Conservation (phyloP, 768 basidiomycete genomes). For the Austroboletus eburneus region DNA sequence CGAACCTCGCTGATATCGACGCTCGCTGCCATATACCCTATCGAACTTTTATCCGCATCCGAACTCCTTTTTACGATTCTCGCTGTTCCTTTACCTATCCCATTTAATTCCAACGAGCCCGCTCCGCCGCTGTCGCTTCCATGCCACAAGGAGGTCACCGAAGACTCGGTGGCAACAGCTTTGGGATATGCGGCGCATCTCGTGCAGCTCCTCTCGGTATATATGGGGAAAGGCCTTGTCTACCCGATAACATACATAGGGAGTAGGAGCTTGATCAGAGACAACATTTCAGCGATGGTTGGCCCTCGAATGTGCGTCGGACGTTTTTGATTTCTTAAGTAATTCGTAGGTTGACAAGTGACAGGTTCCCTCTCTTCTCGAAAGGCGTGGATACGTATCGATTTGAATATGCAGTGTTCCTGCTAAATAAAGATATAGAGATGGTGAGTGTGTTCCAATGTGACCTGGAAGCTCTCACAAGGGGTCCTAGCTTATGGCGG, state of each 20-base stretch:
- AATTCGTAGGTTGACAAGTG: constrained; percentile 9
- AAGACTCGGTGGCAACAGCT: constrained; percentile 84
- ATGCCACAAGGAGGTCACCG: constrained; percentile 68
- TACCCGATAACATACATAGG: constrained; percentile 92
- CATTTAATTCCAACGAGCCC: constrained; percentile 65
- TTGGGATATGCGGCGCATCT: constrained; percentile 89
- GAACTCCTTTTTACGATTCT: constrained; percentile 89
- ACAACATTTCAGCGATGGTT: constrained; percentile 92
- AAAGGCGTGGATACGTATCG: constrained; percentile 95
- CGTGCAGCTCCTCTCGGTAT: constrained; percentile 74
- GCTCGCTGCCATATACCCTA: constrained; percentile 80
- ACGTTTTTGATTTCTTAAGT: constrained; percentile 2
- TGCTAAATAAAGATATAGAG: constrained; percentile 97
- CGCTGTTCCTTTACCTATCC: constrained; percentile 87
- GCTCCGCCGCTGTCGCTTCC: constrained; percentile 74
- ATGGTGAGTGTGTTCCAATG: constrained; percentile 46
- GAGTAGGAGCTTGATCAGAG: constrained; percentile 86
- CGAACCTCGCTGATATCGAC: constrained; percentile 65
- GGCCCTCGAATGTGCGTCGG: constrained; percentile 83
- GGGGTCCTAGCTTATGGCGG: constrained; percentile 77
- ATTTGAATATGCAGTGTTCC: constrained; percentile 95
- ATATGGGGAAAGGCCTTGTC: constrained; percentile 69
- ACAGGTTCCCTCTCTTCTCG: constrained; percentile 91
- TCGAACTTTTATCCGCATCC: constrained; percentile 78
- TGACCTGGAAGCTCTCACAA: constrained; percentile 4